phyloP scores from a whole-genome alignment of 306 rosid genomes.

The Acmispon strigosus region DNA sequence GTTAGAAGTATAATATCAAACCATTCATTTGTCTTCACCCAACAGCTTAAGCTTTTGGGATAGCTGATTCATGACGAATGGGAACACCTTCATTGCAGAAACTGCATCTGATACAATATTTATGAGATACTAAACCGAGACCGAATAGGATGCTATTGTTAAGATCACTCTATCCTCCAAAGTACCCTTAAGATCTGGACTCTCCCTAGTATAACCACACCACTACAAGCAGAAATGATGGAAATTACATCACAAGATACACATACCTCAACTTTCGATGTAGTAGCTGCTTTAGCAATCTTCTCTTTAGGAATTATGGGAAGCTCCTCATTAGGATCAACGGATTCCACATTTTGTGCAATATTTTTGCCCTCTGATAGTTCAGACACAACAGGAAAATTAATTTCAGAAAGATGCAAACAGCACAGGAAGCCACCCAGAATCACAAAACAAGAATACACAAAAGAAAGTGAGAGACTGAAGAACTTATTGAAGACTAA shows the following conservation, averaged over 20 bases:
- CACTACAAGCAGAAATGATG: not conserved
- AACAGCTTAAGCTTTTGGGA: too few relatives aligned
- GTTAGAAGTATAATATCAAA: too few relatives aligned
- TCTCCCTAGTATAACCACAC: not conserved
- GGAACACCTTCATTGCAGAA: not conserved
- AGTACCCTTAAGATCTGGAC: not conserved
- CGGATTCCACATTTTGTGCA: not conserved
- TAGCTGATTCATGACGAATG: not conserved
- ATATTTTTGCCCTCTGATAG: constrained; percentile 13
- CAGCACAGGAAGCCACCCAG: not conserved
- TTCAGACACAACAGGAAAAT: constrained; percentile 23
- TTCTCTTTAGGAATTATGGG: constrained; percentile 31
- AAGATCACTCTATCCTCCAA: not conserved
- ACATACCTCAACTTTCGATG: constrained; percentile 52
- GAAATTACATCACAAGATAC: not conserved
- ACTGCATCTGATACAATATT: not conserved
- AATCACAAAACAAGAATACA: constrained; percentile 9
- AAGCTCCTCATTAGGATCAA: constrained; percentile 25
- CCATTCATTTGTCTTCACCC: too few relatives aligned
- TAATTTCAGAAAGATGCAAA: not conserved
- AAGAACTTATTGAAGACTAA: constrained; percentile 28
- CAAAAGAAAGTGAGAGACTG: not conserved
- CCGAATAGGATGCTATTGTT: not conserved
- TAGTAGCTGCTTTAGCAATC: constrained; percentile 31
- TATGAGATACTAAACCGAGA: not conserved